These are phyloP conservation scores for Tillandsia fasciculata DNA, from an alignment of 176 grass and related monocot species.

Conservation along the genomic window DNA sequence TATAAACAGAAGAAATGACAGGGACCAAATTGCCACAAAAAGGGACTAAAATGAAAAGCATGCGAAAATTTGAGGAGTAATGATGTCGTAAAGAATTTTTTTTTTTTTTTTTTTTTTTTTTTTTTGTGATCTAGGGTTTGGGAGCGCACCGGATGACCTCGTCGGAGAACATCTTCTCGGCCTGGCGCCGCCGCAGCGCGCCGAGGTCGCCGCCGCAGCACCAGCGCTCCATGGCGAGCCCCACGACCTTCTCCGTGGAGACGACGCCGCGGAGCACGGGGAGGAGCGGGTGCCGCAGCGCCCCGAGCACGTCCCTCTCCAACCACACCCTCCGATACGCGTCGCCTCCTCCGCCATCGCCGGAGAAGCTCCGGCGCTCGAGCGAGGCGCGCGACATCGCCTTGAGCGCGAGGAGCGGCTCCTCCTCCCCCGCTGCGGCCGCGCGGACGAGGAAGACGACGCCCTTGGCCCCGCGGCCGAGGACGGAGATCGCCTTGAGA, in stretches of 20 bases:
- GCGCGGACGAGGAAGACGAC: conserved; percentile 74
- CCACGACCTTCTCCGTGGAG: conserved; percentile 72
- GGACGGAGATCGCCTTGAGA: conserved; percentile 59
- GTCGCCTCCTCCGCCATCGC: conserved; percentile 11
- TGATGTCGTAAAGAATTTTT: too few relatives aligned
- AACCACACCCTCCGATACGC: conserved; percentile 80
- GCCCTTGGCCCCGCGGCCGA: conserved; percentile 91
- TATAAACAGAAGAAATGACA: too few relatives aligned
- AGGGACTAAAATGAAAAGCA: too few relatives aligned
- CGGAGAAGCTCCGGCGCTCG: conserved; percentile 33
- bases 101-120: too few relatives aligned
- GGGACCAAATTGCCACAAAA: too few relatives aligned
- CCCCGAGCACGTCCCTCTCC: conserved; percentile 72
- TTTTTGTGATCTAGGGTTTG: too few relatives aligned
- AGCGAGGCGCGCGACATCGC: conserved; percentile 59
- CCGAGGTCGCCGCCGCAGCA: conserved; percentile 87
- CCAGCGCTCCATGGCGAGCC: conserved; percentile 64
- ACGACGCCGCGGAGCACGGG: conserved; percentile 72
- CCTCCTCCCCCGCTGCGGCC: neutral
- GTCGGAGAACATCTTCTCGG: conserved; percentile 98
- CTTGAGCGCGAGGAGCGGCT: conserved; percentile 60
- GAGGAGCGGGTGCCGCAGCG: conserved; percentile 62
- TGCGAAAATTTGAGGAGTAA: too few relatives aligned
- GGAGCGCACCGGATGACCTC: conserved; percentile 61
- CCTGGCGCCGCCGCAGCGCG: conserved; percentile 58